A percentile compares a stretch with the other conserved stretches of the same genome.
Conservation (phyloP, 1,284 basidiomycete genomes). For the Thecaphora thlaspeos region DNA sequence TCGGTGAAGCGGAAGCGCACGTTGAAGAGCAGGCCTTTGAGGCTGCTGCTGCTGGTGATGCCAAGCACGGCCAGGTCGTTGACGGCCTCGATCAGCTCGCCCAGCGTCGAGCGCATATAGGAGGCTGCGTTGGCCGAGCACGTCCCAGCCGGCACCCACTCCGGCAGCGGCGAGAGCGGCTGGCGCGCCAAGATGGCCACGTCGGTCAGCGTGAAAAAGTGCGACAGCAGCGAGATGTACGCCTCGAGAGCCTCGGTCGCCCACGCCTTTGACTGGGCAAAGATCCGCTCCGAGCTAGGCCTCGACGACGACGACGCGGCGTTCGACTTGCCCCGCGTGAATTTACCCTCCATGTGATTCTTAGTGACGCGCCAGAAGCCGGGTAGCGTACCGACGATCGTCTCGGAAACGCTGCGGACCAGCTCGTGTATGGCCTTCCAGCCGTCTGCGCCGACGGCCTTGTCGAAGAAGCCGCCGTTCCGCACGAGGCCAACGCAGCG, state of each 20-base stretch:
- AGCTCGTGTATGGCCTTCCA: conserved; percentile 78
- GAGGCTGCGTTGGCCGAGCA: conserved; percentile 80
- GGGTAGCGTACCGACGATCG: conserved; percentile 68
- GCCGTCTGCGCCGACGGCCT: conserved; percentile 25
- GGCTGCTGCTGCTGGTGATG: conserved; percentile 66
- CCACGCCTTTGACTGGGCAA: conserved; percentile 83
- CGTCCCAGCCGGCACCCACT: conserved; percentile 72
- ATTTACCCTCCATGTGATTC: conserved; percentile 71
- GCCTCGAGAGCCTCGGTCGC: conserved; percentile 83
- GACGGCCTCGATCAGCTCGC: conserved; percentile 80
- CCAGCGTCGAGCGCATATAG: conserved; percentile 75
- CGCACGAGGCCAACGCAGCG: conserved; percentile 47
- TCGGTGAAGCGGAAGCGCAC: conserved; percentile 85
- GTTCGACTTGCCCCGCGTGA: conserved; percentile 16
- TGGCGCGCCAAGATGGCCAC: conserved; percentile 66
- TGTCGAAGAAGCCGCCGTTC: conserved; percentile 28
- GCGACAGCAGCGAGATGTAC: conserved; percentile 80
- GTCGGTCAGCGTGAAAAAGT: conserved; percentile 81
- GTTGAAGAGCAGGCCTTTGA: conserved; percentile 73
- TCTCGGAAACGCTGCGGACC: conserved; percentile 62
- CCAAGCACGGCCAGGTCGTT: conserved; percentile 79
- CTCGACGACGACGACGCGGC: not conserved
- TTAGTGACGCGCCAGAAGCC: conserved; percentile 92
- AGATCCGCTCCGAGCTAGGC: conserved; percentile 64
- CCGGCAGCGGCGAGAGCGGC: conserved; percentile 62